Evolutionary conservation across 805 yeast genomes (phyloP), one percentile per base, ranked within the genome.

Genomic region (Candida gorgasii): DNA sequence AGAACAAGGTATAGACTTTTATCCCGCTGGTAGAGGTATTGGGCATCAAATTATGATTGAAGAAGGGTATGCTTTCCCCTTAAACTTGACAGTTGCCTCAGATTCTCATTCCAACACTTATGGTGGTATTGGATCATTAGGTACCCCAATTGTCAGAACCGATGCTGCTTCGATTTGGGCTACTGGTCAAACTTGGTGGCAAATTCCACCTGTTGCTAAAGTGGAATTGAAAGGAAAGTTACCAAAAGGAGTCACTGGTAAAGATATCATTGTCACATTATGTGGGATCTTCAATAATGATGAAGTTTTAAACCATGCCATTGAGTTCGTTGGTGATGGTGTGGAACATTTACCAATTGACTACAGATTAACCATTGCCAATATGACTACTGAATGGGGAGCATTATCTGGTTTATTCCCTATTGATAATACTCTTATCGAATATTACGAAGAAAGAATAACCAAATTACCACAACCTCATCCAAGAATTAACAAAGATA

Each of bases 91-190:
- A 0, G 99, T 93, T 43, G 99, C 99, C 3, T 88, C 96, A 0
- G 99, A 93, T 63, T 90, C 97, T 4, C 99, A 93, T 64, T 89
- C 97, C 8, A 93, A 93, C 63, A 93, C 97, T 27, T 93, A 93
- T 60, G 99, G 99, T 53, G 99, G 99, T 59, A 74, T 93, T 36
- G 98, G 98, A 14, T 74, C 96, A 16, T 71, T 93, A 44, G 99
- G 99, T 40, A 95, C 99, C 2, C 98, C 99, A 8, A 86, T 93
- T 42, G 99, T 93, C 43, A 80, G 99, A 66, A 93, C 99, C 0
- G 99, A 93, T 66, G 99, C 98, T 16, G 99, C 99, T 3, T 81
- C 97, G 8, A 92, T 93, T 51, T 93, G 99, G 99, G 98, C 99
- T 9, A 93, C 99, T 0, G 98, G 98, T 30, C 95, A 89, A 69